Conservation (phyloP, 2,329 filamentous ascomycete genomes). For the Fusarium sarcochroum region DNA sequence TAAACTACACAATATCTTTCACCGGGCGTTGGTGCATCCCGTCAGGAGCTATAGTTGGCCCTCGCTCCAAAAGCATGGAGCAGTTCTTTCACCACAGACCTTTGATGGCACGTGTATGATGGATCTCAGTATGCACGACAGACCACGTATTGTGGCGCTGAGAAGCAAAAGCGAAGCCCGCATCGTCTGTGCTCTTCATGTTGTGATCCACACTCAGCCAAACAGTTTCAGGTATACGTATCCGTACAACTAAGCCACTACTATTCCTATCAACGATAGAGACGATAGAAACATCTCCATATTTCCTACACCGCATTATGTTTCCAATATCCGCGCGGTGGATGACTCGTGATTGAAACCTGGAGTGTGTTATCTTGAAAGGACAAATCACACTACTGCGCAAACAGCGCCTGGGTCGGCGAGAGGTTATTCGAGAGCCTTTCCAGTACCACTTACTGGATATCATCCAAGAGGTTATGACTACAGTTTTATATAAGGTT, state of each 20-base stretch:
- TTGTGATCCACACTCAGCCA: slow-evolving; percentile 34
- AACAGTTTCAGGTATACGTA: slow-evolving; percentile 41
- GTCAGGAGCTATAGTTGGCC: slow-evolving; percentile 29
- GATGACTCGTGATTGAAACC: slow-evolving; percentile 12
- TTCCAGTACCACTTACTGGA: neutral
- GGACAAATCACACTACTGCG: slow-evolving; percentile 4
- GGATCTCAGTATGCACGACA: slow-evolving; percentile 21
- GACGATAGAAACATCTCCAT: slow-evolving; percentile 31
- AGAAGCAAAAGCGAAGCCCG: slow-evolving; percentile 35
- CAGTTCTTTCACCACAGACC: slow-evolving; percentile 35
- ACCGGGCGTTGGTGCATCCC: slow-evolving; percentile 8
- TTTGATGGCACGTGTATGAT: slow-evolving; percentile 20
- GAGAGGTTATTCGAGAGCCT: neutral
- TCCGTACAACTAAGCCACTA: slow-evolving; percentile 21
- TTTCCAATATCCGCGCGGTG: slow-evolving; percentile 19
- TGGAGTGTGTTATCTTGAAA: slow-evolving; percentile 6
- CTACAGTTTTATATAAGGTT: too few species aligned
- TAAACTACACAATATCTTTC: slow-evolving; percentile 1
- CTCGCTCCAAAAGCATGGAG: slow-evolving; percentile 31
- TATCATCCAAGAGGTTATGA: neutral
- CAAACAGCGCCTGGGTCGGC: neutral
- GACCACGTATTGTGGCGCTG: slow-evolving; percentile 28
- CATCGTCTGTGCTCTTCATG: slow-evolving; percentile 40
- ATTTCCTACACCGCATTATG: slow-evolving; percentile 17
- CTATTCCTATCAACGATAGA: slow-evolving; percentile 16